Percentiles rank a stretch among this genome's conserved stretches.
These are phyloP conservation scores for Fusarium pseudoanthophilum DNA, from an alignment of 2,329 filamentous ascomycete species.

Conservation along the genomic window DNA sequence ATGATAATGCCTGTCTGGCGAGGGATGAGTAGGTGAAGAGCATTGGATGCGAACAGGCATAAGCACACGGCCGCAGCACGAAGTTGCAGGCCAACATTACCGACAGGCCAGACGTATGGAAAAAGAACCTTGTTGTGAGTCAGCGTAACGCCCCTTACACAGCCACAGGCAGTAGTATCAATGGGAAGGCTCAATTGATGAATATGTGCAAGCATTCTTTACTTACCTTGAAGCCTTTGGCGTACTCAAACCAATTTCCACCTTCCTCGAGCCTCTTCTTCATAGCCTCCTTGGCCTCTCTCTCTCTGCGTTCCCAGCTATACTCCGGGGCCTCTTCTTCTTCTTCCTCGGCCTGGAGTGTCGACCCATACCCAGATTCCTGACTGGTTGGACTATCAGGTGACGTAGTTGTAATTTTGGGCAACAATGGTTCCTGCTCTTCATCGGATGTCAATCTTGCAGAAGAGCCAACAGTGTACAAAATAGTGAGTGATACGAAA, in stretches of 20 bases:
- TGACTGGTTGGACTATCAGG: constrained; percentile 41
- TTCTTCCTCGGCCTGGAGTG: constrained; percentile 51
- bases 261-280: constrained; percentile 77
- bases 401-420: constrained; percentile 41
- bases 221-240: constrained; percentile 74
- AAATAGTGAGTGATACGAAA: constrained; percentile 30
- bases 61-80: constrained; percentile 73
- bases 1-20: constrained; percentile 83
- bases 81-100: constrained; percentile 72
- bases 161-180: background rate
- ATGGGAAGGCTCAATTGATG: background rate
- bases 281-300: constrained; percentile 67
- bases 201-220: background rate
- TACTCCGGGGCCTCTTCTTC: constrained; percentile 60
- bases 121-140: constrained; percentile 70
- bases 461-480: constrained; percentile 25
- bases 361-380: constrained; percentile 56
- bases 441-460: constrained; percentile 56
- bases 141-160: background rate
- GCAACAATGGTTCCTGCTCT: constrained; percentile 68
- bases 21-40: constrained; percentile 81
- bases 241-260: constrained; percentile 81
- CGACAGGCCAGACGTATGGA: constrained; percentile 81
- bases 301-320: constrained; percentile 64
- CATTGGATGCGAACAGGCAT: constrained; percentile 76